Percentiles rank a stretch among this genome's conserved stretches.
Evolutionary conservation across 768 basidiomycete species (phyloP).

Genomic region (Termitomyces sp.): DNA sequence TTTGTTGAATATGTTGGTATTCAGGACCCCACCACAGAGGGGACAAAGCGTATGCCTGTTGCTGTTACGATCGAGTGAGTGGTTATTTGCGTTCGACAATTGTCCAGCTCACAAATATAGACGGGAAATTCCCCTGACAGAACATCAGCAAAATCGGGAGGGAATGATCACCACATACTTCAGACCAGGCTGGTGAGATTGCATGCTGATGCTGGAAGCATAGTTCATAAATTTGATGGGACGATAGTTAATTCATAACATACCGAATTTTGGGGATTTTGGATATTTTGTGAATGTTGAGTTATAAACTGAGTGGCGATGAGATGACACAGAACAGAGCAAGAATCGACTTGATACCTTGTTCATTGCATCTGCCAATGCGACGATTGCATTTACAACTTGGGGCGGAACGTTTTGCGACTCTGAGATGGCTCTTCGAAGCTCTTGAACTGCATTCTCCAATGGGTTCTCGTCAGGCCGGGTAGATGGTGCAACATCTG

Average conservation of each 20-base stretch:
- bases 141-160: background rate
- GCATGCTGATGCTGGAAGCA: background rate
- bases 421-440: background rate
- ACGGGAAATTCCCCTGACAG: background rate
- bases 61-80: background rate
- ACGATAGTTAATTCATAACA: background rate
- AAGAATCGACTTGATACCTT: background rate
- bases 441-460: background rate
- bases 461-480: background rate
- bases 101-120: background rate
- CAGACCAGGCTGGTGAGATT: background rate
- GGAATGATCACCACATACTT: background rate
- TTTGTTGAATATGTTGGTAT: background rate
- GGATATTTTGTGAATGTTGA: background rate
- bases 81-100: background rate
- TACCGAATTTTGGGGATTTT: background rate
- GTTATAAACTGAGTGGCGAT: background rate
- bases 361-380: background rate
- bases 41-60: background rate
- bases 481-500: background rate
- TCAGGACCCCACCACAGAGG: background rate
- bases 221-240: background rate
- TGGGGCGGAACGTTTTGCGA: background rate
- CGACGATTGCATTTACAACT: background rate
- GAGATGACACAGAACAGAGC: background rate